A percentile compares a stretch with the other conserved stretches of the same genome.
These are phyloP conservation scores for Chrysoporthe puriensis DNA, from an alignment of 2,329 filamentous ascomycete species.

Conservation along the genomic window DNA sequence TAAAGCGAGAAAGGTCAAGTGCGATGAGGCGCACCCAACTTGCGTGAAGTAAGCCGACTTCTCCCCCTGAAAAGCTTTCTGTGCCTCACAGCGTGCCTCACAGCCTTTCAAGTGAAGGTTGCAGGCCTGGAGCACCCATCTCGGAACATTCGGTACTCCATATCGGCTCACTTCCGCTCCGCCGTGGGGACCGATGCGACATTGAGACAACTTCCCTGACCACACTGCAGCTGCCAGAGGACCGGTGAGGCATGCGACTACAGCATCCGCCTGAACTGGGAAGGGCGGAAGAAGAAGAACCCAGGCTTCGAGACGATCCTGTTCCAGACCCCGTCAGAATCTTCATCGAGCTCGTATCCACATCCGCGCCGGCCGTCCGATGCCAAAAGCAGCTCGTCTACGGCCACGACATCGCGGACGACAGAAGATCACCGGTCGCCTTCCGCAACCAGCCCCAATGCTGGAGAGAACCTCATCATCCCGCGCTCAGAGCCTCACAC, in stretches of 20 bases:
- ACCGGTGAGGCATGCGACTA: slow-evolving; percentile 79
- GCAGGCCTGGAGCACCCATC: not conserved
- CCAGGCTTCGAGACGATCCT: slow-evolving; percentile 42
- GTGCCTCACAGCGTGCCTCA: not conserved
- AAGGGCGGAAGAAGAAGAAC: slow-evolving; percentile 68
- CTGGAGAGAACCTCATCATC: not conserved
- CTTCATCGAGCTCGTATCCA: slow-evolving; percentile 27
- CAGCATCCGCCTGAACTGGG: slow-evolving; percentile 80
- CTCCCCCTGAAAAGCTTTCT: slow-evolving; percentile 10
- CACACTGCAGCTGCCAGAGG: slow-evolving; percentile 59
- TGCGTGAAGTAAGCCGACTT: slow-evolving; percentile 61
- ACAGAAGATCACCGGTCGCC: slow-evolving; percentile 19
- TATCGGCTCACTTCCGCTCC: not conserved
- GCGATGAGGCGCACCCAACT: slow-evolving; percentile 74
- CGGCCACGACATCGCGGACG: slow-evolving; percentile 16
- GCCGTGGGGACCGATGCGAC: not conserved
- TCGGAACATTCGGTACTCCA: not conserved
- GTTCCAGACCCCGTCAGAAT: slow-evolving; percentile 32
- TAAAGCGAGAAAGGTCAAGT: slow-evolving; percentile 75
- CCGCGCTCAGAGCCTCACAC: slow-evolving; percentile 13
- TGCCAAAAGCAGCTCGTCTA: slow-evolving; percentile 35
- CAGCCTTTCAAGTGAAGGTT: slow-evolving; percentile 13
- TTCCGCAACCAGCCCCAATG: slow-evolving; percentile 10
- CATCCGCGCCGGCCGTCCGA: slow-evolving; percentile 21
- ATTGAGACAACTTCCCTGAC: slow-evolving; percentile 14